A percentile compares a stretch with the other conserved stretches of the same genome.
phyloP scores from a whole-genome alignment of 2,329 filamentous ascomycete genomes.

The Xylariomycetidae sp. region DNA sequence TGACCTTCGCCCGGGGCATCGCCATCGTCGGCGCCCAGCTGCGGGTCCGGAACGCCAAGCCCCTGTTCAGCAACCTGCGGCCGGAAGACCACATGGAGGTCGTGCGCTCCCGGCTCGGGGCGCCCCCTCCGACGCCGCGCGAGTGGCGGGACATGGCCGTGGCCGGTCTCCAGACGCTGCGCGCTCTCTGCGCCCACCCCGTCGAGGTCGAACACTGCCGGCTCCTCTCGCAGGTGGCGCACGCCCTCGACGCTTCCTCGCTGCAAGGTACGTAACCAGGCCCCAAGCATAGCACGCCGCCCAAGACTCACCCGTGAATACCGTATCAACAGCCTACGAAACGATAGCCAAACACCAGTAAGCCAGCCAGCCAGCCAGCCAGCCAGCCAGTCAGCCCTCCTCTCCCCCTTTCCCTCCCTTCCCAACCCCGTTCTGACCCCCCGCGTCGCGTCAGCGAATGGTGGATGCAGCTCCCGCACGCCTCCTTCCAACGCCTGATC shows the following conservation, averaged over 20 bases:
- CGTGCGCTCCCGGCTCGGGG: conserved; percentile 39
- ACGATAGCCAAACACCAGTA: conserved; percentile 41
- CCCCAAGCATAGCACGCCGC: no score
- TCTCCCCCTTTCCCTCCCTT: background rate
- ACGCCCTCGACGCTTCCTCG: conserved; percentile 46
- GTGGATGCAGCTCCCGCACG: conserved; percentile 53
- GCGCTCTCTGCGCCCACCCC: conserved; percentile 35
- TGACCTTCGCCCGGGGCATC: conserved; percentile 55
- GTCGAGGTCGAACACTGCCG: conserved; percentile 42
- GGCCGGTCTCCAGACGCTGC: conserved; percentile 34
- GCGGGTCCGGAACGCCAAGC: conserved; percentile 40
- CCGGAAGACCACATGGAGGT: conserved; percentile 34
- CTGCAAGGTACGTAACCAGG: conserved; percentile 43
- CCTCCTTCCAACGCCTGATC: conserved; percentile 44
- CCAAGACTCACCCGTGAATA: no score
- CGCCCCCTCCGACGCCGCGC: conserved; percentile 38
- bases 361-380: conserved; percentile 1
- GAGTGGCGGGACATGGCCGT: conserved; percentile 43
- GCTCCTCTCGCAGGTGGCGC: conserved; percentile 39
- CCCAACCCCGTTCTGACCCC: conserved; percentile 2
- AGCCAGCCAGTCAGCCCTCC: no score
- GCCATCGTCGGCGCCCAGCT: conserved; percentile 50
- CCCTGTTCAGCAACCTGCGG: conserved; percentile 44
- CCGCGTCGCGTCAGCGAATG: conserved; percentile 27
- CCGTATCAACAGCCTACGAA: conserved; percentile 38